A percentile compares a stretch with the other conserved stretches of the same genome.
These are phyloP conservation scores for Cucumis melo DNA, from an alignment of 306 rosid genomes.

Conservation along the genomic window DNA sequence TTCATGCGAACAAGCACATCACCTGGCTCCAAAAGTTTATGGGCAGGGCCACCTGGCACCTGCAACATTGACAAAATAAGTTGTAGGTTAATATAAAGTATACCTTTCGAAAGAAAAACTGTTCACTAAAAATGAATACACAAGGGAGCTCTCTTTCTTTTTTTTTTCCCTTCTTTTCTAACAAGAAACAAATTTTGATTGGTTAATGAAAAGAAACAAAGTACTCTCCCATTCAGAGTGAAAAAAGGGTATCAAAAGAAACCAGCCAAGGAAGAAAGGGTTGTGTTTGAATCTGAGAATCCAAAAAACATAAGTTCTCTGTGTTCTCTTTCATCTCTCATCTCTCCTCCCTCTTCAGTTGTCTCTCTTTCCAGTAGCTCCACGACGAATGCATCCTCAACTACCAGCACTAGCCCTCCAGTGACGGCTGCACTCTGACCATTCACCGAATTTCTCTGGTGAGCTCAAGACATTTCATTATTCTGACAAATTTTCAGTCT, in stretches of 20 bases:
- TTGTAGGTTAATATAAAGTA: conserved; percentile 8
- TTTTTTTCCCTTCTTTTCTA: background rate
- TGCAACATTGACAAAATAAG: conserved; percentile 29
- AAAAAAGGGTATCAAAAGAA: background rate
- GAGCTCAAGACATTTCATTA: no score
- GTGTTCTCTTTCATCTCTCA: no score
- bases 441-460: no score
- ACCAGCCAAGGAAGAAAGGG: background rate
- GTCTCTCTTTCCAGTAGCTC: no score
- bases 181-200: background rate
- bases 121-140: background rate
- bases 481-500: no score
- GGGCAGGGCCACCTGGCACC: conserved; percentile 96
- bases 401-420: no score
- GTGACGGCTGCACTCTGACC: no score
- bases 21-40: conserved; percentile 80
- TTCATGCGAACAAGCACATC: conserved; percentile 89
- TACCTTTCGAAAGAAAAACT: background rate
- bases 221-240: background rate
- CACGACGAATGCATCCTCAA: no score
- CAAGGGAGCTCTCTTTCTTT: background rate
- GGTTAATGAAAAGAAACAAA: background rate
- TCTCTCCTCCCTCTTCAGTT: no score
- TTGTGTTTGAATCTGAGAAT: no score
- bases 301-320: no score